Base-by-base conservation (phyloP, 2,329 filamentous ascomycete species). In the Metarhizium brunneum region DNA sequence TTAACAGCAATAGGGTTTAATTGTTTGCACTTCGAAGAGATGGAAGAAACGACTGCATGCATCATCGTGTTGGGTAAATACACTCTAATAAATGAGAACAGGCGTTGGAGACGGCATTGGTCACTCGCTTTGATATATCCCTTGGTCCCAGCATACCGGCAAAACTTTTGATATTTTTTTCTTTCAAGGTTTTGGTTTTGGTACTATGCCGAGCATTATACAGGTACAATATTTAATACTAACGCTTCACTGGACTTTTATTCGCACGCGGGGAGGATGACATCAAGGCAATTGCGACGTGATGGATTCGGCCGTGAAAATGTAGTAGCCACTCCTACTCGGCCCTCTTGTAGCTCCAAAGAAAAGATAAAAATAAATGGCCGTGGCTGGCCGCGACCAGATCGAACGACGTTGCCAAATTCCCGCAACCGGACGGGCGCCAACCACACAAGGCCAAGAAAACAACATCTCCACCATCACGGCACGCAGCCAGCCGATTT, bases 31-130 rank as follows among this genome's bases (percentile, higher is more conserved):
- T 42, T 43, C 43, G 40, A 50, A 50, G 53, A 60, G 54, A 58
- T 18, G 43, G 48, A 59, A 57, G 50, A 49, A 57, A 57, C 52
- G 55, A 47, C 45, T 18, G 48, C 49, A 53, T 54, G 54, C 54
- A 55, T 54, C 49, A 56, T 47, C 11, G 25, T 55, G 52, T 61
- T 60, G 62, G 60, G 55, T 61, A 57, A 25, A 54, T 32, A 54
- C 36, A 56, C 25, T 47, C 36, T 59, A 53, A 53, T 58, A 45
- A 49, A 51, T 20, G 50, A 56, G 57, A 54, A 57, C 54, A 56
- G 62, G 61, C 62, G 63, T 65, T 62, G 59, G 59, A 62, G 59
- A 64, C 51, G 58, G 57, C 54, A 57, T 64, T 60, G 60, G 61
- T 58, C 61, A 57, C 60, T 66, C 58, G 62, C 56, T 62, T 61